Conservation (phyloP, 768 basidiomycete genomes). For the Porphyrellus cyaneotinctus region DNA sequence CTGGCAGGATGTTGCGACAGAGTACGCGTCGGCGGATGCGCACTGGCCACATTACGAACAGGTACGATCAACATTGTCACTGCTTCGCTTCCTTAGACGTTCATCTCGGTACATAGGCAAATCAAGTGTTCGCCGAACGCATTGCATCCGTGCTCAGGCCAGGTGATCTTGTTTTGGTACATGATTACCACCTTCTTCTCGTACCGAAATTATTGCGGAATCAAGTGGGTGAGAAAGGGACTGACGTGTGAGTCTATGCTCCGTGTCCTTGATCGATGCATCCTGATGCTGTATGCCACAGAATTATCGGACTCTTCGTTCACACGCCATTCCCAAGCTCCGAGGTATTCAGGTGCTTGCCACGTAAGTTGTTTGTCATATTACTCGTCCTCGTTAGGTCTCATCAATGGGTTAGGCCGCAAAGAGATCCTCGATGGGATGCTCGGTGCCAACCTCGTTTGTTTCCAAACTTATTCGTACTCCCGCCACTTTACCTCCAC, state of each 20-base stretch:
- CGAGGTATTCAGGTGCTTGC: constrained; percentile 92
- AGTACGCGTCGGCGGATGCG: constrained; percentile 80
- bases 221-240: constrained; percentile 39
- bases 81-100: not conserved
- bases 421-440: constrained; percentile 96
- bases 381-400: not conserved
- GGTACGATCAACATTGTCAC: constrained; percentile 8
- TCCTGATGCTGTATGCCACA: constrained; percentile 6
- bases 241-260: constrained; percentile 21
- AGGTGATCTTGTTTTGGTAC: constrained; percentile 92
- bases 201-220: constrained; percentile 82
- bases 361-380: constrained; percentile 49
- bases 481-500: constrained; percentile 92
- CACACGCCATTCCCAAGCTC: constrained; percentile 98
- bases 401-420: constrained; percentile 47
- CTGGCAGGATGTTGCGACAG: constrained; percentile 93
- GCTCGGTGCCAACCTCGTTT: constrained; percentile 94
- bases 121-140: constrained; percentile 72
- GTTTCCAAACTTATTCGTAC: constrained; percentile 98
- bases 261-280: not conserved
- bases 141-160: constrained; percentile 75
- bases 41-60: constrained; percentile 51
- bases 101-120: constrained; percentile 52
- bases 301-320: constrained; percentile 84
- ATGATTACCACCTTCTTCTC: constrained; percentile 94